These are phyloP conservation scores for Gossypium australe DNA, from an alignment of 345 rosid genomes.

Conservation along the genomic window DNA sequence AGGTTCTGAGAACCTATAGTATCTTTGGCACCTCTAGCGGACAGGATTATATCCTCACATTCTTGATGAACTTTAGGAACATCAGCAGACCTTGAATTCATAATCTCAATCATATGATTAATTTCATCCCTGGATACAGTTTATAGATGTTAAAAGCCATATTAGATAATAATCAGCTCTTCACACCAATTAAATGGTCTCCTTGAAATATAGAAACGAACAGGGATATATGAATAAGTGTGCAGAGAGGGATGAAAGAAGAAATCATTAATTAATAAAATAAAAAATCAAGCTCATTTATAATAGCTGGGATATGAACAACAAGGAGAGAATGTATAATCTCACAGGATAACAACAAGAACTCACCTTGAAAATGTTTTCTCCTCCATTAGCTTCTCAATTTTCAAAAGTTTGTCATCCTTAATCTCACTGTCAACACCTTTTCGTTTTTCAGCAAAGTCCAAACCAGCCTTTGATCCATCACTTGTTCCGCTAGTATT, in stretches of 20 bases:
- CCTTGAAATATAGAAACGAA: not conserved
- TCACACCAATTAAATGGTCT: not conserved
- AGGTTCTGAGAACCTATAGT: conserved; percentile 27
- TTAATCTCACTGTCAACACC: conserved; percentile 15
- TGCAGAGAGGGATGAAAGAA: no score
- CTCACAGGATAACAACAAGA: not conserved
- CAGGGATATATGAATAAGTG: no score
- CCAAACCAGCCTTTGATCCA: conserved; percentile 18
- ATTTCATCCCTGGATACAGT: conserved; percentile 53
- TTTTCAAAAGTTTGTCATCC: conserved; percentile 40
- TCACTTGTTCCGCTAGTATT: conserved; percentile 31
- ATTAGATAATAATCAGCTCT: not conserved
- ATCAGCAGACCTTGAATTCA: conserved; percentile 49
- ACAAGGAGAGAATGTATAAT: not conserved
- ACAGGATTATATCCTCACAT: conserved; percentile 21
- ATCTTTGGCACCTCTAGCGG: conserved; percentile 28
- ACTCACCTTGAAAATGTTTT: conserved; percentile 56
- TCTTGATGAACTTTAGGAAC: conserved; percentile 20
- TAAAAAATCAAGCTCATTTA: not conserved
- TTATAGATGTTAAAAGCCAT: not conserved
- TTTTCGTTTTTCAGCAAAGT: conserved; percentile 24
- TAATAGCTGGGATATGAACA: not conserved
- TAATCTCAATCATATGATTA: conserved; percentile 48
- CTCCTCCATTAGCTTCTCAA: conserved; percentile 63
- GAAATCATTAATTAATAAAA: not conserved